Percentiles rank a stretch among this genome's conserved stretches.
phyloP scores from a whole-genome alignment of 176 grass and related monocot species.

The Carex littledalei region DNA sequence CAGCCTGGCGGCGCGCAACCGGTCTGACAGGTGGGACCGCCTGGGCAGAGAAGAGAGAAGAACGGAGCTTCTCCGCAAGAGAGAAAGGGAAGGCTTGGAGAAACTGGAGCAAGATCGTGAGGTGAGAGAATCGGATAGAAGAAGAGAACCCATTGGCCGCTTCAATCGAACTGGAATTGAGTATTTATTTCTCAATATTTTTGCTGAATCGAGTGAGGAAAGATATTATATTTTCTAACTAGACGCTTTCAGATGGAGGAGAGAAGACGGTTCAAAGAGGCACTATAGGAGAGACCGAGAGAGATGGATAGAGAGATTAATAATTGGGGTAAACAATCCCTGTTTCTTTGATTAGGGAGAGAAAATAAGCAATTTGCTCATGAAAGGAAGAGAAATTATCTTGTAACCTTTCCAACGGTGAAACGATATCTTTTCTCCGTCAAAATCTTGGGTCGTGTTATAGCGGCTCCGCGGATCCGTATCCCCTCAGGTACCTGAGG shows the following conservation, averaged over 20 bases:
- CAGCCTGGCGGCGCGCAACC: background rate
- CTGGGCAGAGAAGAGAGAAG: conserved; percentile 9
- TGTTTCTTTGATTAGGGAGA: background rate
- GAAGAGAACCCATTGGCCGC: conserved; percentile 7
- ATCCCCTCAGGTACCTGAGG: too few species aligned
- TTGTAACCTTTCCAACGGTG: background rate
- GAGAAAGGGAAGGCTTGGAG: background rate
- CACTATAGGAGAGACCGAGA: background rate
- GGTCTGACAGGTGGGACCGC: conserved; percentile 11
- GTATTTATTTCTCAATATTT: background rate
- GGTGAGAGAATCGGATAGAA: conserved; percentile 2
- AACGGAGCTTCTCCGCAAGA: background rate
- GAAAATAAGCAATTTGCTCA: background rate
- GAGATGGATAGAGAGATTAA: conserved; percentile 1
- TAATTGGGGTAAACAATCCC: background rate
- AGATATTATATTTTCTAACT: background rate
- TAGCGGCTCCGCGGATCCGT: background rate
- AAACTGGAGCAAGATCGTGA: background rate
- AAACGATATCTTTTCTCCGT: background rate
- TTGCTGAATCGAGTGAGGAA: background rate
- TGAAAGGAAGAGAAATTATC: background rate
- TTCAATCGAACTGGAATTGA: background rate
- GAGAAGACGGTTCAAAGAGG: conserved; percentile 16
- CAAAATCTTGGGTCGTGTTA: background rate
- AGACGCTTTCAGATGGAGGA: background rate